Percentiles rank a stretch among this genome's conserved stretches.
Conservation (phyloP, 768 basidiomycete species). For the Podaxis rugospora region DNA sequence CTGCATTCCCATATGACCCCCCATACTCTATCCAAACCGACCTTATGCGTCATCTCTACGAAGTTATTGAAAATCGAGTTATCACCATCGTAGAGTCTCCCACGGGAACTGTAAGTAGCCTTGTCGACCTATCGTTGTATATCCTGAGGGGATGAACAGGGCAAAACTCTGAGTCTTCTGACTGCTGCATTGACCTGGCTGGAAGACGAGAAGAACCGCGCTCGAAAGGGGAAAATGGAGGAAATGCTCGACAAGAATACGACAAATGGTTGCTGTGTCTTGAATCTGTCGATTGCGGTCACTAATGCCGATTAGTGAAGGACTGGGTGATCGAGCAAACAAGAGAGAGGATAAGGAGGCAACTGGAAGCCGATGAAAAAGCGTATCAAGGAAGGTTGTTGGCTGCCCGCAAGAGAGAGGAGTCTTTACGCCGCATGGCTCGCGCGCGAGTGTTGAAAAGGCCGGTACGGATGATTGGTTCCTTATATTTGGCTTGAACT, state of each 20-base stretch:
- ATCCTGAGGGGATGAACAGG: constrained; percentile 36
- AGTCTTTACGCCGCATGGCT: constrained; percentile 45
- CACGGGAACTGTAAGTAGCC: constrained; percentile 70
- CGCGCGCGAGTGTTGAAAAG: constrained; percentile 58
- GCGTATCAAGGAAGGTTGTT: constrained; percentile 60
- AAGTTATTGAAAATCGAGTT: constrained; percentile 66
- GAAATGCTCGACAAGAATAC: constrained; percentile 26
- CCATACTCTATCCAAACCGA: constrained; percentile 84
- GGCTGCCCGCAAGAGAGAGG: constrained; percentile 61
- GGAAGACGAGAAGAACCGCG: constrained; percentile 62
- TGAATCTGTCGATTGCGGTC: neutral
- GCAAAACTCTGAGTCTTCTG: constrained; percentile 81
- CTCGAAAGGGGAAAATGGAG: constrained; percentile 59
- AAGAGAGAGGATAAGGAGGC: constrained; percentile 53
- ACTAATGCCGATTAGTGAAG: constrained; percentile 35
- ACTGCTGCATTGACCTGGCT: constrained; percentile 77
- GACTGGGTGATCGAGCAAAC: constrained; percentile 80
- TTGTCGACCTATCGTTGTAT: neutral
- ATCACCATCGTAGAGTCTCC: constrained; percentile 87
- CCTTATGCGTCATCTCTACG: constrained; percentile 86
- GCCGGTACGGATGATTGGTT: constrained; percentile 34
- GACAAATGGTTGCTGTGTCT: constrained; percentile 23
- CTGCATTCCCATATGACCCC: constrained; percentile 77
- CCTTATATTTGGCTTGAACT: neutral
- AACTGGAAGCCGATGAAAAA: constrained; percentile 62